Evolutionary conservation across 2,329 filamentous ascomycete species (phyloP).

Genomic region (Diaporthe nobilis): DNA sequence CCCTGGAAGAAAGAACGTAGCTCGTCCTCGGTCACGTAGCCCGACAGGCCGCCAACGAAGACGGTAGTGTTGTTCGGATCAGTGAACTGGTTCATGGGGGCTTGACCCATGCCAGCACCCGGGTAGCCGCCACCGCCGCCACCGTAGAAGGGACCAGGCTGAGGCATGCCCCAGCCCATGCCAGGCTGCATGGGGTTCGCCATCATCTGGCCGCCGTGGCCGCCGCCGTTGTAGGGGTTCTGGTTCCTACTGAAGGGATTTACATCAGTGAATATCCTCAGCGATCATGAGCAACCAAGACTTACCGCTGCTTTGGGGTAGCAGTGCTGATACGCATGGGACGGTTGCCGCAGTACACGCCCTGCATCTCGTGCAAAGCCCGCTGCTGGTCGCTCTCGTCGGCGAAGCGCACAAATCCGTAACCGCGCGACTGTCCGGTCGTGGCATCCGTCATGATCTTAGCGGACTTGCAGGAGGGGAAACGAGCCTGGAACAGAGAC

Average conservation of each 20-base stretch:
- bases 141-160: slow-evolving; percentile 42
- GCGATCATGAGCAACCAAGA: slow-evolving; percentile 10
- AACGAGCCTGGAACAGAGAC: slow-evolving; percentile 95
- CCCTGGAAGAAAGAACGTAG: slow-evolving; percentile 99
- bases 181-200: slow-evolving; percentile 57
- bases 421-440: slow-evolving; percentile 96
- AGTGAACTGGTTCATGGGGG: slow-evolving; percentile 96
- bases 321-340: slow-evolving; percentile 99
- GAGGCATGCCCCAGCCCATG: slow-evolving; percentile 58
- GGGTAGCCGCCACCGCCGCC: slow-evolving; percentile 54
- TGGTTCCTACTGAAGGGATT: slow-evolving; percentile 54
- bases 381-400: slow-evolving; percentile 97
- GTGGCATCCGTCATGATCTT: slow-evolving; percentile 99
- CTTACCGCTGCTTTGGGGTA: slow-evolving; percentile 90
- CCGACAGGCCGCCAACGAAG: slow-evolving; percentile 96
- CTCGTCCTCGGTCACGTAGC: slow-evolving; percentile 99
- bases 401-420: slow-evolving; percentile 97
- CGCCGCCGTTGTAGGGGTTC: slow-evolving; percentile 50
- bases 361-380: slow-evolving; percentile 97
- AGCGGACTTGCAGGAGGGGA: slow-evolving; percentile 97
- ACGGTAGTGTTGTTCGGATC: slow-evolving; percentile 99
- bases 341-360: slow-evolving; percentile 97
- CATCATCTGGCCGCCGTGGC: slow-evolving; percentile 56
- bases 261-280: not conserved
- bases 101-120: slow-evolving; percentile 53